phyloP scores from a whole-genome alignment of 352 stramenopile genomes.

The Blastocystis sp. region DNA sequence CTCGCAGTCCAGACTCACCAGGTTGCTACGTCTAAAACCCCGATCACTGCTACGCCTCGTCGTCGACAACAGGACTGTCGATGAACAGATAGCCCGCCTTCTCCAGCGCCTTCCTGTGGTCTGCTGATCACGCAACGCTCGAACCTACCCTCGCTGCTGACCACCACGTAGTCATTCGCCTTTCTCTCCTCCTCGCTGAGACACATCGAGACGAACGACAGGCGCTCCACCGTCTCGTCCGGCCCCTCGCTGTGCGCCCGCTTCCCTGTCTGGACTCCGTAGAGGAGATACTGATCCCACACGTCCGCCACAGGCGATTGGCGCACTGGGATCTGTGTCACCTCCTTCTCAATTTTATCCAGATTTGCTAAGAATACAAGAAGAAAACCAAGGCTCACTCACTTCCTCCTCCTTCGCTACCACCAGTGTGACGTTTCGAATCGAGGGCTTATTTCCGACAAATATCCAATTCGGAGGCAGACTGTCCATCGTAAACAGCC shows the following conservation, averaged over 20 bases:
- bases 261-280: constrained; percentile 15
- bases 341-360: not conserved
- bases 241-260: not conserved
- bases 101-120: not conserved
- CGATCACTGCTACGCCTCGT: not conserved
- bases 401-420: not conserved
- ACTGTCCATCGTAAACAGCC: constrained; percentile 12
- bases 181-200: not conserved
- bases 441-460: constrained; percentile 33
- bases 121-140: not conserved
- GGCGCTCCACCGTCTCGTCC: not conserved
- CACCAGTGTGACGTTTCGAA: constrained; percentile 27
- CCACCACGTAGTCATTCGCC: constrained; percentile 31
- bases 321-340: not conserved
- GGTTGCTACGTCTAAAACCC: not conserved
- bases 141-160: not conserved
- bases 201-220: constrained; percentile 18
- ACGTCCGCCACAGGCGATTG: not conserved
- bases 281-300: constrained; percentile 45
- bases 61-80: not conserved
- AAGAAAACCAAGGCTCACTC: not conserved
- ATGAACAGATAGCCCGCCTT: constrained; percentile 8
- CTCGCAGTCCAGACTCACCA: constrained; percentile 17
- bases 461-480: constrained; percentile 43
- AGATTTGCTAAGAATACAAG: not conserved